phyloP scores from a whole-genome alignment of 768 basidiomycete genomes.

The Cubamyces lactineus region DNA sequence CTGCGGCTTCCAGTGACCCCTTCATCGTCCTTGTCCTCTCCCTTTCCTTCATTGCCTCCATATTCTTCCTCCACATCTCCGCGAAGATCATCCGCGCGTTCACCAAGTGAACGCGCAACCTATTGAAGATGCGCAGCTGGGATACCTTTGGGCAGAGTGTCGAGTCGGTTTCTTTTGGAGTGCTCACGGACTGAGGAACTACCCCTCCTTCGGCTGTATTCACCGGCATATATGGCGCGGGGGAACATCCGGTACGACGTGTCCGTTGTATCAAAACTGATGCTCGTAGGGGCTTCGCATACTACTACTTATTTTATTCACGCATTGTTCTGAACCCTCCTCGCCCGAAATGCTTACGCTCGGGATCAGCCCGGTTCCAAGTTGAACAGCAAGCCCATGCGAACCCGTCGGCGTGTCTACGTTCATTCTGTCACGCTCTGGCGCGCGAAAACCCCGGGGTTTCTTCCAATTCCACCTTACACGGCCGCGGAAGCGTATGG shows the following conservation, averaged over 20 bases:
- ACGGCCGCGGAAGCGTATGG: background rate
- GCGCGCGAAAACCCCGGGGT: slow-evolving; percentile 11
- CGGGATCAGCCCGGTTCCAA: background rate
- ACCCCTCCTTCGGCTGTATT: slow-evolving; percentile 13
- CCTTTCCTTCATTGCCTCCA: slow-evolving; percentile 94
- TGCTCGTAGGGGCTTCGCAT: slow-evolving; percentile 23
- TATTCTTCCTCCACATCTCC: slow-evolving; percentile 98
- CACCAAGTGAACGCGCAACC: slow-evolving; percentile 62
- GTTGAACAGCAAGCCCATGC: no score
- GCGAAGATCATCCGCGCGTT: slow-evolving; percentile 92
- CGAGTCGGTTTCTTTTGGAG: background rate
- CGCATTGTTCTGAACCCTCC: background rate
- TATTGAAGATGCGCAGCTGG: background rate
- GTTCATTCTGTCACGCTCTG: no score
- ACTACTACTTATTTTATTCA: slow-evolving; percentile 22
- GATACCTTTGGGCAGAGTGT: slow-evolving; percentile 4
- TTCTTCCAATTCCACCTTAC: background rate
- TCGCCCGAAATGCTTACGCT: background rate
- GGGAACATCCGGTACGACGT: slow-evolving; percentile 21
- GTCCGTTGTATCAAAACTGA: slow-evolving; percentile 25
- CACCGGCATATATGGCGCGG: slow-evolving; percentile 6
- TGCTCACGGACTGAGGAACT: slow-evolving; percentile 16
- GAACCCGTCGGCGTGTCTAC: no score
- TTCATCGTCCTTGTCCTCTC: slow-evolving; percentile 96
- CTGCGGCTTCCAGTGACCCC: slow-evolving; percentile 67